These are phyloP conservation scores for Aspergillus nomiae DNA, from an alignment of 2,329 filamentous ascomycete species.

Conservation along the genomic window DNA sequence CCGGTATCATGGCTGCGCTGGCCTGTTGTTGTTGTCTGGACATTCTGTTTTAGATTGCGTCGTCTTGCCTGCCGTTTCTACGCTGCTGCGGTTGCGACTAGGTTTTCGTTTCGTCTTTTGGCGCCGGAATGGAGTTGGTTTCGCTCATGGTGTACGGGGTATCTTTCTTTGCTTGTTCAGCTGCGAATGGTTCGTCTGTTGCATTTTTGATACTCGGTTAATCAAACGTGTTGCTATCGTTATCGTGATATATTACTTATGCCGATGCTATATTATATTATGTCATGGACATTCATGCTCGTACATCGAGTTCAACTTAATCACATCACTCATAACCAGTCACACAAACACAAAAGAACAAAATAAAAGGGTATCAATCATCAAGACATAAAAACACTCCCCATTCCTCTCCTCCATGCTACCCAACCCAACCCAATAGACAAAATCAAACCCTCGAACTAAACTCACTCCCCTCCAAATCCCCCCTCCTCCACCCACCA, in stretches of 20 bases:
- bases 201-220: neutral
- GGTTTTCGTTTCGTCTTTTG: slow-evolving; percentile 7
- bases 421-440: too few species aligned
- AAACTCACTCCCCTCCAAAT: slow-evolving; percentile 40
- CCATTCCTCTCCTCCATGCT: neutral
- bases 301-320: neutral
- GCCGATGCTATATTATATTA: neutral
- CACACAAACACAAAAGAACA: neutral
- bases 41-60: slow-evolving; percentile 40
- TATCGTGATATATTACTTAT: neutral
- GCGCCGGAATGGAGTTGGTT: neutral
- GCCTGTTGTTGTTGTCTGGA: slow-evolving; percentile 56
- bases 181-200: neutral
- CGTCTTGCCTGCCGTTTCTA: neutral
- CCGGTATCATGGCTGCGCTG: slow-evolving; percentile 49
- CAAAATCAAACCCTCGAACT: slow-evolving; percentile 11
- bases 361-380: neutral
- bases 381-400: neutral
- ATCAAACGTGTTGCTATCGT: neutral
- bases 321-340: neutral
- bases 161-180: neutral
- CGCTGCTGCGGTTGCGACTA: neutral
- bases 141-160: neutral
- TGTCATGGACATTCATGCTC: neutral
- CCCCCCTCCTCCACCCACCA: slow-evolving; percentile 47